Base-by-base conservation (phyloP, 257 asterid species). In the Jaltomata sinuosa region DNA sequence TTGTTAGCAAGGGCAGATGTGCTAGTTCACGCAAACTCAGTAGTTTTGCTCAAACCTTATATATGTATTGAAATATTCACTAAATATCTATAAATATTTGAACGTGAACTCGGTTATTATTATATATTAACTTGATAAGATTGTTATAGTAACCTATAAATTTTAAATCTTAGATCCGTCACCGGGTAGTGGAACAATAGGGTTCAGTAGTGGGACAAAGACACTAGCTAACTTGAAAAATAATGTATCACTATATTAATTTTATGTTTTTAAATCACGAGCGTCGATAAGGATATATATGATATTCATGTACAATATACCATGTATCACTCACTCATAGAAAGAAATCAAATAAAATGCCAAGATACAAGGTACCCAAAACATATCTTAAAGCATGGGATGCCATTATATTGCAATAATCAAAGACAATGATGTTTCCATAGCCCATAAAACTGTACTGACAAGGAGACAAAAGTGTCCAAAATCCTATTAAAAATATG, bases 101-200 rank as follows among this genome's bases (percentile, higher is more conserved):
- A 0, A 61, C 0, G 9, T 25, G 1, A 61, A 57, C 0, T 0
- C 2, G 22, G 0, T 57, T n/a, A 57, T 57, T 1, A 22, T n/a
- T 22, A 1, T n/a, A 3, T 9, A 10, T 22, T 9, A 57, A 10
- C 0, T 57, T 22, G 8, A 57, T n/a, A n/a, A n/a, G 1, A 22
- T 57, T 57, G 0, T 1, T 4, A 0, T 22, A 10, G 4, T 21
- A 59, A 59, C 0, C 0, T 22, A 22, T 22, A 59, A 0, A 59
- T 11, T 59, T 59, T 11, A 0, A 22, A 59, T 59, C 0, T 0
- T 11, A 14, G 0, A 1, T 22, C 0, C 3, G 0, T 2, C 1
- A 2, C 3, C 2, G 3, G 5, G 3, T 5, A 0, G 9, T 52
- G 0, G 2, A 8, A 40, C 47, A 7, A 8, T 40, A 11, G 49